Conservation (phyloP, 139 green algal genomes). For the Closterium sp. region DNA sequence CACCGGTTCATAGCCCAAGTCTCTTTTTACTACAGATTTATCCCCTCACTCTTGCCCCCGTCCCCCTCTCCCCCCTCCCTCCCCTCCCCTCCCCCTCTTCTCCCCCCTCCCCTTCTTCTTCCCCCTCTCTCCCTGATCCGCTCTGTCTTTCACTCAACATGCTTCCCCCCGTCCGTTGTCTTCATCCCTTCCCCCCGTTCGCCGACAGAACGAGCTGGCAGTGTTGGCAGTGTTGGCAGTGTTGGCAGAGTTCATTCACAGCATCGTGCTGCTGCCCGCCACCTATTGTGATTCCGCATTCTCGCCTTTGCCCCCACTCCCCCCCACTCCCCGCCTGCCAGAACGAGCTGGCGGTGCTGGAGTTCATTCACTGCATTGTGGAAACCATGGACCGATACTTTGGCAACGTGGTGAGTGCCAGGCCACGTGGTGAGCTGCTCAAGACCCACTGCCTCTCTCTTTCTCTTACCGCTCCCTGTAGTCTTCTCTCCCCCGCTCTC, state of each 20-base stretch:
- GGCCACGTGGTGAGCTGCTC: no score
- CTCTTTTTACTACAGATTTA: not conserved
- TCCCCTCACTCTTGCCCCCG: not conserved
- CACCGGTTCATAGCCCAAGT: not conserved
- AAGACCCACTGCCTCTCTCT: no score
- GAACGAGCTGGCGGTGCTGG: slow-evolving; percentile 94
- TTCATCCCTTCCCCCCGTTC: not conserved
- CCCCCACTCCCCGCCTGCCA: no score
- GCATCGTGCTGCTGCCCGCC: no score
- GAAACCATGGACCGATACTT: slow-evolving; percentile 84
- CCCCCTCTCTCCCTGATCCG: no score
- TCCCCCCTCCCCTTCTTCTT: not conserved
- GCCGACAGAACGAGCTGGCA: not conserved
- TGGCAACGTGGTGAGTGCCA: slow-evolving; percentile 70
- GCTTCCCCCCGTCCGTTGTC: not conserved
- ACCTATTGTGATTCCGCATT: no score
- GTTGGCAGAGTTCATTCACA: not conserved
- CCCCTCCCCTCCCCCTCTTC: not conserved
- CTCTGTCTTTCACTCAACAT: no score
- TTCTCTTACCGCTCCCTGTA: no score
- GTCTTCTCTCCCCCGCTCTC: no score
- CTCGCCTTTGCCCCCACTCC: no score
- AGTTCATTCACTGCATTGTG: slow-evolving; percentile 94
- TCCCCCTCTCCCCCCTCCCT: not conserved
- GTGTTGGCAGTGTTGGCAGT: not conserved